Percentiles rank a stretch among this genome's conserved stretches.
phyloP scores from a whole-genome alignment of 83 land plant species.

The Isoetes engelmannii region DNA sequence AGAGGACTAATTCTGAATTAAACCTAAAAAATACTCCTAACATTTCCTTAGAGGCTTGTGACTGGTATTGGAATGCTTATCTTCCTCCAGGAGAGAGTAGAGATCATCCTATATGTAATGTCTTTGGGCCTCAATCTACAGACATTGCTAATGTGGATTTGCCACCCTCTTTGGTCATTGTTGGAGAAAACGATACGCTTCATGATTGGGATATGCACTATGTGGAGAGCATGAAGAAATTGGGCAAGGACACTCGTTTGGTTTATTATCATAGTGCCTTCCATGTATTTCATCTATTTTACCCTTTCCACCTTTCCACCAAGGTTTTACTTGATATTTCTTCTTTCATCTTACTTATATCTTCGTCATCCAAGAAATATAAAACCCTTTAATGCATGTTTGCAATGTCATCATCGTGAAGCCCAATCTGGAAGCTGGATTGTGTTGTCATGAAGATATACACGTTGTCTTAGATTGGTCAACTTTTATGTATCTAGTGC shows the following conservation, averaged over 20 bases:
- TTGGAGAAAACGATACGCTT: conserved; percentile 36
- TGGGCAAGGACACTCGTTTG: conserved; percentile 25
- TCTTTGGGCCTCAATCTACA: conserved; percentile 30
- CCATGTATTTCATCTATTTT: conserved; percentile 36
- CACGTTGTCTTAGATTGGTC: no score
- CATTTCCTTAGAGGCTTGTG: conserved; percentile 22
- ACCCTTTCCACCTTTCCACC: not conserved
- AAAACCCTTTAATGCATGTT: no score
- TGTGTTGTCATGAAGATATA: no score
- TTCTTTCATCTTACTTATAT: no score
- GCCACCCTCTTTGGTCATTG: conserved; percentile 41
- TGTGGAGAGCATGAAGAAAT: conserved; percentile 19
- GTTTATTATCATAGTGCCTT: conserved; percentile 29
- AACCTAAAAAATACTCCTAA: conserved; percentile 11
- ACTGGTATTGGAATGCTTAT: conserved; percentile 52
- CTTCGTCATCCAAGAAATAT: no score
- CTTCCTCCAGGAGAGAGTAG: conserved; percentile 48
- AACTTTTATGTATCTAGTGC: no score
- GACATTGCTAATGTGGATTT: conserved; percentile 9
- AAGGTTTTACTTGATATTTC: not conserved
- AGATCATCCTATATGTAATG: conserved; percentile 49
- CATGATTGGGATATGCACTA: conserved; percentile 50
- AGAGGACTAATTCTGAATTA: conserved; percentile 46
- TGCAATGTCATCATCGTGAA: no score
- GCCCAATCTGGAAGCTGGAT: no score